Percentiles rank a stretch among this genome's conserved stretches.
Evolutionary conservation across 495 filamentous ascomycete genomes (phyloP).

Genomic region (Parmelia sp.): DNA sequence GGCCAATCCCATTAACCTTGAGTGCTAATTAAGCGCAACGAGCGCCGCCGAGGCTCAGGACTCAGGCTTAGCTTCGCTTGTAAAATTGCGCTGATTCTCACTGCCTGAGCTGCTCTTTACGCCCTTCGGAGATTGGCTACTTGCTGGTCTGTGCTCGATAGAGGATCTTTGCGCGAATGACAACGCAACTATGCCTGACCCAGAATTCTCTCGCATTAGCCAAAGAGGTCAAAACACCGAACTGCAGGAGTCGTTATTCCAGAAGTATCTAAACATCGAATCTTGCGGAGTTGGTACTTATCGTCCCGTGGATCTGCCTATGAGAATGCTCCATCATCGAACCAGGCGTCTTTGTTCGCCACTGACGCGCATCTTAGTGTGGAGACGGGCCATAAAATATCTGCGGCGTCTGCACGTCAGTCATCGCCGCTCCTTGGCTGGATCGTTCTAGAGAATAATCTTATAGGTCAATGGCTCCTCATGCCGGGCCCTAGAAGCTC

Average conservation of each 20-base stretch:
- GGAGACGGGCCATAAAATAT: slow-evolving; percentile 22
- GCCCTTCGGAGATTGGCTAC: background rate
- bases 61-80: background rate
- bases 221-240: slow-evolving; percentile 21
- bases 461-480: slow-evolving; percentile 51
- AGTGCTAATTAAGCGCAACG: slow-evolving; percentile 20
- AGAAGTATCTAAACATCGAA: slow-evolving; percentile 16
- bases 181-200: slow-evolving; percentile 18
- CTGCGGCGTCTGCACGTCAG: slow-evolving; percentile 31
- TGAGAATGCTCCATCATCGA: slow-evolving; percentile 16
- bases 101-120: slow-evolving; percentile 9
- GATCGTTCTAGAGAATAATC: slow-evolving; percentile 36
- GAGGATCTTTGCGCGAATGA: slow-evolving; percentile 17
- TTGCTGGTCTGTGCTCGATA: slow-evolving; percentile 4
- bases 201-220: slow-evolving; percentile 22
- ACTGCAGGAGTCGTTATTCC: background rate
- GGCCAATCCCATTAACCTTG: slow-evolving; percentile 4
- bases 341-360: slow-evolving; percentile 26
- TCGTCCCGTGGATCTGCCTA: slow-evolving; percentile 20
- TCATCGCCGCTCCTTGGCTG: slow-evolving; percentile 25
- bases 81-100: background rate
- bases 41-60: slow-evolving; percentile 19
- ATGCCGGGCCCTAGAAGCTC: slow-evolving; percentile 50
- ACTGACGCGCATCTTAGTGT: slow-evolving; percentile 30
- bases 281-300: slow-evolving; percentile 24